Percentiles rank a stretch among this genome's conserved stretches.
These are phyloP conservation scores for Mrakia hoshinonis DNA, from an alignment of 768 basidiomycete species.

Conservation along the genomic window DNA sequence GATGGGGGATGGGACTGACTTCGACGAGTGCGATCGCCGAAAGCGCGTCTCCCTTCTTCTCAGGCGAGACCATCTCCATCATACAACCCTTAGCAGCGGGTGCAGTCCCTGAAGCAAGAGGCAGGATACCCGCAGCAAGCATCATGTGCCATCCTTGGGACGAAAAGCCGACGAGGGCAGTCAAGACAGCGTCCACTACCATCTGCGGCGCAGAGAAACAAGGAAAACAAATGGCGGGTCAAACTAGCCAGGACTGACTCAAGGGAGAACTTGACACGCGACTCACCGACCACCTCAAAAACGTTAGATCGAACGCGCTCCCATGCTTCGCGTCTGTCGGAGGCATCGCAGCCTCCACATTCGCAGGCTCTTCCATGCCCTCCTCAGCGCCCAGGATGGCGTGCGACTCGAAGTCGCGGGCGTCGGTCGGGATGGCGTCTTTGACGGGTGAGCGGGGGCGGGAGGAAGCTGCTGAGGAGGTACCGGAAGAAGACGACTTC, in stretches of 20 bases:
- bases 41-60: conserved; percentile 37
- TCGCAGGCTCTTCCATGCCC: conserved; percentile 9
- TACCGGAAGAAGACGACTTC: conserved; percentile 7
- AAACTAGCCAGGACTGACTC: background rate
- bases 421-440: conserved; percentile 15
- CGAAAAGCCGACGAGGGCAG: conserved; percentile 31
- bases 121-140: conserved; percentile 37
- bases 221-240: background rate
- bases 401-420: conserved; percentile 20
- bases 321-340: conserved; percentile 34
- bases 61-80: conserved; percentile 37
- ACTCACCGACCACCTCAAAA: conserved; percentile 36
- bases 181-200: conserved; percentile 37
- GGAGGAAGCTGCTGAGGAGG: background rate
- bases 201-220: conserved; percentile 20
- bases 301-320: conserved; percentile 37
- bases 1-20: background rate
- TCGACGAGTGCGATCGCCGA: conserved; percentile 38
- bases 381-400: background rate
- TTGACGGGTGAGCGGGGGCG: background rate
- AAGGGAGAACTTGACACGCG: background rate
- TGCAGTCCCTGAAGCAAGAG: conserved; percentile 39
- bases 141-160: conserved; percentile 36
- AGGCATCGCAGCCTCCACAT: background rate
- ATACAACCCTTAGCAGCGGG: conserved; percentile 39